A percentile compares a stretch with the other conserved stretches of the same genome.
These are phyloP conservation scores for Puccinia triticina DNA, from an alignment of 1,284 basidiomycete genomes.

Conservation along the genomic window DNA sequence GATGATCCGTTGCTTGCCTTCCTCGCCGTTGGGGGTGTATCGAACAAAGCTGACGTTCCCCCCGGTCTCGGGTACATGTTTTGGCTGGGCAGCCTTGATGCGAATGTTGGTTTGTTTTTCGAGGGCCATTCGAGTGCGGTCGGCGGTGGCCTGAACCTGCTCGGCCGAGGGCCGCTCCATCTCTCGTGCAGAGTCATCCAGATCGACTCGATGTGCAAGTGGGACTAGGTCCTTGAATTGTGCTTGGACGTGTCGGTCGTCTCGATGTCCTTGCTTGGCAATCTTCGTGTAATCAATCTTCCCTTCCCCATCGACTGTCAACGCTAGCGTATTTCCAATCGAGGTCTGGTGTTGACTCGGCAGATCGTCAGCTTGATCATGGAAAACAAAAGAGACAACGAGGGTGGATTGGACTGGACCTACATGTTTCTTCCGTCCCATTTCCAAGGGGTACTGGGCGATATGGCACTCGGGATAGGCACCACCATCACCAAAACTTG, in stretches of 20 bases:
- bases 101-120: constrained; percentile 92
- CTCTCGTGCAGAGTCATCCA: constrained; percentile 71
- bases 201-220: constrained; percentile 81
- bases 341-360: constrained; percentile 67
- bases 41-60: constrained; percentile 68
- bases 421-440: constrained; percentile 86
- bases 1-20: constrained; percentile 92
- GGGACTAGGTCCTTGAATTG: constrained; percentile 98
- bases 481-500: constrained; percentile 71
- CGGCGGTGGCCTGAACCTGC: constrained; percentile 81
- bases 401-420: constrained; percentile 55
- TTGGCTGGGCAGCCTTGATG: constrained; percentile 92
- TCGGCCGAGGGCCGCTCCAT: constrained; percentile 93
- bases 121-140: constrained; percentile 84
- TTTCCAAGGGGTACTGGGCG: constrained; percentile 92
- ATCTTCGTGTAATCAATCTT: constrained; percentile 97
- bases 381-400: background rate
- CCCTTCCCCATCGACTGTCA: constrained; percentile 94
- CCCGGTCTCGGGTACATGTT: constrained; percentile 56
- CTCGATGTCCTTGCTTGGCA: constrained; percentile 86
- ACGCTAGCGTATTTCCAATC: constrained; percentile 86
- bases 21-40: constrained; percentile 86
- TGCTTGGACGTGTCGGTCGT: constrained; percentile 83
- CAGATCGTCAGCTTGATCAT: background rate
- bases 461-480: constrained; percentile 96